A percentile compares a stretch with the other conserved stretches of the same genome.
These are phyloP conservation scores for Plasmopara viticola DNA, from an alignment of 352 stramenopile genomes.

Conservation along the genomic window DNA sequence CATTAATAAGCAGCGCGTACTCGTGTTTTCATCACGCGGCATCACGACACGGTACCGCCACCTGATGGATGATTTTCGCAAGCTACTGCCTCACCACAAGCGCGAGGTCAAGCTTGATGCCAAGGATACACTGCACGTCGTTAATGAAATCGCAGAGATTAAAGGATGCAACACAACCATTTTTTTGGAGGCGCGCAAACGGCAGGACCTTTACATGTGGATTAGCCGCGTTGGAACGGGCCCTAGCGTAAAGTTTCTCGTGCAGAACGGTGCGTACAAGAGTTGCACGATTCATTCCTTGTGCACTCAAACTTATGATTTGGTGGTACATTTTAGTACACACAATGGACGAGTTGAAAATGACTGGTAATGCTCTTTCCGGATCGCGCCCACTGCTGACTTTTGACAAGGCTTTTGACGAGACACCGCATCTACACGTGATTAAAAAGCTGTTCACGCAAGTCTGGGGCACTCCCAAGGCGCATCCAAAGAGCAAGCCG, in stretches of 20 bases:
- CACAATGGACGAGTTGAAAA: constrained; percentile 99
- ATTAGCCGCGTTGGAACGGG: constrained; percentile 92
- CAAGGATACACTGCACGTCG: constrained; percentile 89
- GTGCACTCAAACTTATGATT: neutral
- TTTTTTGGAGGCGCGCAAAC: constrained; percentile 96
- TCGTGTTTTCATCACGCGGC: constrained; percentile 90
- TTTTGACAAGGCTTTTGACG: constrained; percentile 94
- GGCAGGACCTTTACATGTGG: constrained; percentile 99
- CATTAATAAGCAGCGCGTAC: constrained; percentile 90
- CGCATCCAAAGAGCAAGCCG: constrained; percentile 99
- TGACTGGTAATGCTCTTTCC: constrained; percentile 98
- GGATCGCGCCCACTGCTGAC: constrained; percentile 96
- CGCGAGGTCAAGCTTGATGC: constrained; percentile 98
- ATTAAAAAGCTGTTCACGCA: constrained; percentile 97
- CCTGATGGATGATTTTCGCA: constrained; percentile 97
- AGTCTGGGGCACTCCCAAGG: constrained; percentile 93
- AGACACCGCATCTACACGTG: constrained; percentile 88
- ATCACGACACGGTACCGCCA: constrained; percentile 96
- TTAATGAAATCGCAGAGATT: constrained; percentile 99
- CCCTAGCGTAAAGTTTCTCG: constrained; percentile 96
- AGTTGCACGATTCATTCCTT: neutral
- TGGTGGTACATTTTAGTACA: constrained; percentile 77
- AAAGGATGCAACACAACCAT: constrained; percentile 96
- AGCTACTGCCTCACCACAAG: constrained; percentile 98
- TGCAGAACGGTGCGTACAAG: constrained; percentile 89